Percentiles rank a stretch among this genome's conserved stretches.
phyloP scores from a whole-genome alignment of 2,329 filamentous ascomycete species.

The Aspergillus ibericus region DNA sequence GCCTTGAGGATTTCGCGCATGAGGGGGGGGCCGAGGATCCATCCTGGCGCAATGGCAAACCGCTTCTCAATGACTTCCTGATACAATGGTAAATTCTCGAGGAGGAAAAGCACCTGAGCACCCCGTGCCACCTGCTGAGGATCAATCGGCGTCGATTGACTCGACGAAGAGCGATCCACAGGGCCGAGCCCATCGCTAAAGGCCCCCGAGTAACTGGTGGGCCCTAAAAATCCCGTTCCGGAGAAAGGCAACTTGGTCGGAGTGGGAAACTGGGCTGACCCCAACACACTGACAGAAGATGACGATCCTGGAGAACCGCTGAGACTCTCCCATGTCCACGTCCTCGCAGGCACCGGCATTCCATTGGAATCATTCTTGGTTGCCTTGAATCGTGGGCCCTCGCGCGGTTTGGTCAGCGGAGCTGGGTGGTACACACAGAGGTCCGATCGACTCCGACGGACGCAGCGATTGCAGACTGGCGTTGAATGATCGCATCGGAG shows the following conservation, averaged over 20 bases:
- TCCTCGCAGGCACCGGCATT: background rate
- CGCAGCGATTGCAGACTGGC: conserved; percentile 21
- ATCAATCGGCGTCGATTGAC: background rate
- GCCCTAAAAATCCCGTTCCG: conserved; percentile 20
- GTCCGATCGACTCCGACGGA: conserved; percentile 7
- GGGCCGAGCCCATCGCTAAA: conserved; percentile 10
- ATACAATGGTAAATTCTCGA: conserved; percentile 13
- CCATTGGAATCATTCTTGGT: background rate
- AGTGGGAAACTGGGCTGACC: background rate
- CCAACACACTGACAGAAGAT: background rate
- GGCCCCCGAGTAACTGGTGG: conserved; percentile 21
- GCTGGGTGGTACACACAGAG: conserved; percentile 19
- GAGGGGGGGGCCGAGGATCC: background rate
- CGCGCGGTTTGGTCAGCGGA: conserved; percentile 15
- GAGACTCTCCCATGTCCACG: background rate
- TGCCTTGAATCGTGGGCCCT: background rate
- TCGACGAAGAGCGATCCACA: background rate
- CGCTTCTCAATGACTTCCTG: conserved; percentile 19
- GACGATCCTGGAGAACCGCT: background rate
- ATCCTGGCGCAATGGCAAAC: background rate
- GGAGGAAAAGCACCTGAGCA: conserved; percentile 14
- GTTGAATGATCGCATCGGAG: conserved; percentile 25
- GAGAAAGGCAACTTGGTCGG: background rate
- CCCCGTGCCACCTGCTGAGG: conserved; percentile 12
- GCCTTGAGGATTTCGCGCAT: background rate